A percentile compares a stretch with the other conserved stretches of the same genome.
Evolutionary conservation across 2,329 filamentous ascomycete species (phyloP).

Genomic region (Cladosporium sp.): DNA sequence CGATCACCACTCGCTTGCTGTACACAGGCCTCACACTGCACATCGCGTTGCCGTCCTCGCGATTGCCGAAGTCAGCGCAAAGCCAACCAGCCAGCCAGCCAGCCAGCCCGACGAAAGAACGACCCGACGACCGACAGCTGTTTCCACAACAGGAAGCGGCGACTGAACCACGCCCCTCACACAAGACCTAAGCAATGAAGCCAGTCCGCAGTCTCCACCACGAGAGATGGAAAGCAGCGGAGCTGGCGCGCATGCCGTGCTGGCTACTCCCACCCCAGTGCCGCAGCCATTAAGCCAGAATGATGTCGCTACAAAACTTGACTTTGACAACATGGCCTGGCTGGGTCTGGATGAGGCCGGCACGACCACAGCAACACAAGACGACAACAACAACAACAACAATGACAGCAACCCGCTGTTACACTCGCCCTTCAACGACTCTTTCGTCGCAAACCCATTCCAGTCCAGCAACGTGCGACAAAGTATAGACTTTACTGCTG

Average conservation of each 20-base stretch:
- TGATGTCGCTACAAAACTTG: constrained; percentile 1
- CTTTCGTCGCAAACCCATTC: constrained; percentile 12
- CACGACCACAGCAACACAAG: background rate
- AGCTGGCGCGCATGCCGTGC: constrained; percentile 20
- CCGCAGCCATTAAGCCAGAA: constrained; percentile 6
- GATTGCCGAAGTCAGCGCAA: background rate
- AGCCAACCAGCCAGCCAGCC: too few species aligned
- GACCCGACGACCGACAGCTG: constrained; percentile 1
- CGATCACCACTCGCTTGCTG: background rate
- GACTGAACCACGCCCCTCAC: constrained; percentile 3
- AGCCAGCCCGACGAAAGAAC: too few species aligned
- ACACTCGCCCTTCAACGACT: constrained; percentile 10
- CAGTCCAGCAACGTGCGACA: constrained; percentile 16
- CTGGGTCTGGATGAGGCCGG: constrained; percentile 9
- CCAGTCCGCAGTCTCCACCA: constrained; percentile 17
- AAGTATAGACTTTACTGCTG: constrained; percentile 7
- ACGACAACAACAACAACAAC: background rate
- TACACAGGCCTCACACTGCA: background rate
- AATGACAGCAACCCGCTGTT: too few species aligned
- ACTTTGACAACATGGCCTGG: constrained; percentile 9
- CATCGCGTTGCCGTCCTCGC: background rate
- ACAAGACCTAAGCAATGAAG: constrained; percentile 19
- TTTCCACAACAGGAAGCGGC: constrained; percentile 9
- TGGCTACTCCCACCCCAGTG: constrained; percentile 12
- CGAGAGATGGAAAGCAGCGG: constrained; percentile 25